Base-by-base conservation (phyloP, 2,329 filamentous ascomycete genomes). In the Cladophialophora psammophila region DNA sequence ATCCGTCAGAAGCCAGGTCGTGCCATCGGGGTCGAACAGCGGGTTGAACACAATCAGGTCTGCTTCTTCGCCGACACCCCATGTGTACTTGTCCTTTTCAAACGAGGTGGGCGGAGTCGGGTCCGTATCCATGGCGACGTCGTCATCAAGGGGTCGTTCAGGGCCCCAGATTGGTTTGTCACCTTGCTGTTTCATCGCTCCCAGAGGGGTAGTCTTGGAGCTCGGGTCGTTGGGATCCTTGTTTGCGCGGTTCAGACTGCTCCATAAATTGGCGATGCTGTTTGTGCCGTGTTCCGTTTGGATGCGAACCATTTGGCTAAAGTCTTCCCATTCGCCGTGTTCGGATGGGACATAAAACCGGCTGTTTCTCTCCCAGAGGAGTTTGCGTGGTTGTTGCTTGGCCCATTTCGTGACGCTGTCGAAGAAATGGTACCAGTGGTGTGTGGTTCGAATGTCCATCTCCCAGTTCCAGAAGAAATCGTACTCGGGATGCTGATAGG, bases 391-490 rank as follows among this genome's bases (percentile, higher is more conserved):
- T 78, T 95, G 92, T 55, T 86, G 80, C 70, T 84, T 87, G 15
- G 91, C 85, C 90, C 91, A 95, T 53, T 82, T 80, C 73, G 87
- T 85, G 42, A 93, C 81, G 75, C 90, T 90, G 71, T 88, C 86
- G 74, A 94, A 86, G 20, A 92, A 79, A 68, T 92, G 87, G 71
- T 91, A 93, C 81, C 91, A 94, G 79, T 97, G 93, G 40, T 93
- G 93, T 0, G 91, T 95, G 78, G 96, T 96, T 35, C 93, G 89
- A 53, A 94, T 88, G 74, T 97, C 93, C 90, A 96, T 94, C 78
- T 97, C 93, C 92, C 93, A 96, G 72, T 96, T 92, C 93, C 93
- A 97, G 78, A 93, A 93, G 80, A 89, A 92, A 56, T 96, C 92
- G 75, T 94, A 97, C 77, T 96, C 93, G 0, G 92, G 91, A 78